Conservation (phyloP, 192 early-diverging fungal genomes). For the Gryganskiella cystojenkinii region DNA sequence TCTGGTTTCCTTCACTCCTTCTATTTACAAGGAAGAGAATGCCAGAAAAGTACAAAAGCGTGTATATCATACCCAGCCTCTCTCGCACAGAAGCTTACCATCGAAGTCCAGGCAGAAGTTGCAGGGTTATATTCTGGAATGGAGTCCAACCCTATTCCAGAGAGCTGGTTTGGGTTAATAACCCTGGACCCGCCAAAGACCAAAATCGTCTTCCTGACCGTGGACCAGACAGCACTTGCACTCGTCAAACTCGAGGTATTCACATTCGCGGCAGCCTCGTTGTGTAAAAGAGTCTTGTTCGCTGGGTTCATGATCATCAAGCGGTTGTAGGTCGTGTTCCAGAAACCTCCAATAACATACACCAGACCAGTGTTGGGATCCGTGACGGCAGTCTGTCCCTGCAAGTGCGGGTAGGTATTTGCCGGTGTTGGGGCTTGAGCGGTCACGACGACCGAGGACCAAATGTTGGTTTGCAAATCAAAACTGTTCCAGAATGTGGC, state of each 20-base stretch:
- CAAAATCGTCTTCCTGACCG: constrained; percentile 14
- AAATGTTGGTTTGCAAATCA: constrained; percentile 6
- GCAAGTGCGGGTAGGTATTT: constrained; percentile 10
- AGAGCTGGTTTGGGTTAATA: not conserved
- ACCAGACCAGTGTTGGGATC: constrained; percentile 24
- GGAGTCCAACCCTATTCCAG: constrained; percentile 7
- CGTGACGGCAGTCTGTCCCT: constrained; percentile 17
- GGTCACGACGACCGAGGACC: not conserved
- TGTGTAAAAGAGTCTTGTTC: not conserved
- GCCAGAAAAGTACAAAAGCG: too few species aligned
- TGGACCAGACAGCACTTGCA: constrained; percentile 31
- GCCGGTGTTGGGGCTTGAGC: not conserved
- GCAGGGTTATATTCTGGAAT: not conserved
- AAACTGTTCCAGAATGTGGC: constrained; percentile 9
- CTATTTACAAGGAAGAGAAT: too few species aligned
- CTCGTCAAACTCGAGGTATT: constrained; percentile 15
- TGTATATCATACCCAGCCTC: too few species aligned
- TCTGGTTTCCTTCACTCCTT: too few species aligned
- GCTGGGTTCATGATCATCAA: constrained; percentile 25
- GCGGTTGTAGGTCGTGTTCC: constrained; percentile 8
- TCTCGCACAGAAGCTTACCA: too few species aligned
- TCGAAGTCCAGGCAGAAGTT: not conserved
- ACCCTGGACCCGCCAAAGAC: constrained; percentile 37
- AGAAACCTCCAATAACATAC: constrained; percentile 36
- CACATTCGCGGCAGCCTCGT: not conserved